Percentiles rank a stretch among this genome's conserved stretches.
Conservation (phyloP, 352 stramenopile genomes). For the Globisporangium splendens region DNA sequence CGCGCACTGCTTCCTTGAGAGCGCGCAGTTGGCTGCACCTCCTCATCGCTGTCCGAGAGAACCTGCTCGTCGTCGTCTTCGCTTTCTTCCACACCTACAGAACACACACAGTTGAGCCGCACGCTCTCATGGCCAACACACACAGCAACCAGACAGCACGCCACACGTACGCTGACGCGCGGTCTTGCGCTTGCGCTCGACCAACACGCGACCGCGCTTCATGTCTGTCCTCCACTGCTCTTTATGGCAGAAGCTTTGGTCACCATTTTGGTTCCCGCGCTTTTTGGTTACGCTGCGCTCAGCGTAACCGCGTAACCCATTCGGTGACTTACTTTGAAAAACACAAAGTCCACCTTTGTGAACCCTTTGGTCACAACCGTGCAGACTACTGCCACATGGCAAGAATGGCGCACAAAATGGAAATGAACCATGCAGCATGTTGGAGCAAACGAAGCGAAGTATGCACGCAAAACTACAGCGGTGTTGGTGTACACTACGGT, state of each 20-base stretch:
- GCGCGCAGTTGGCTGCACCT: slow-evolving; percentile 23
- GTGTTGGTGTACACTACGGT: background rate
- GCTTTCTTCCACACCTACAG: slow-evolving; percentile 27
- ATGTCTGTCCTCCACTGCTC: slow-evolving; percentile 20
- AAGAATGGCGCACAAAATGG: too few species aligned
- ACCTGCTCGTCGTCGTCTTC: slow-evolving; percentile 18
- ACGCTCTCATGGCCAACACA: background rate
- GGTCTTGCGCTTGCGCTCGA: slow-evolving; percentile 28
- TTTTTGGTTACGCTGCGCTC: background rate
- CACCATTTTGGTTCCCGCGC: slow-evolving; percentile 7
- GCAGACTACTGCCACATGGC: background rate
- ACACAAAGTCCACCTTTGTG: background rate
- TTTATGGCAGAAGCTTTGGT: background rate
- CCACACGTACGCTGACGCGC: slow-evolving; percentile 28
- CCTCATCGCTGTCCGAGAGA: slow-evolving; percentile 24
- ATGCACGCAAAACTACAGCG: too few species aligned
- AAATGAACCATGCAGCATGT: too few species aligned
- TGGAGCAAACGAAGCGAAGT: too few species aligned
- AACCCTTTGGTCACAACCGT: too few species aligned
- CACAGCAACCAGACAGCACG: too few species aligned
- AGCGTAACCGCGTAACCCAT: background rate
- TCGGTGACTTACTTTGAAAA: background rate
- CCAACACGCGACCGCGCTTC: slow-evolving; percentile 30
- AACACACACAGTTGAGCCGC: background rate
- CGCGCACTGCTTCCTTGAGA: slow-evolving; percentile 19